Base-by-base conservation (phyloP, 139 green algal species). In the Chlamydomonas sp. region DNA sequence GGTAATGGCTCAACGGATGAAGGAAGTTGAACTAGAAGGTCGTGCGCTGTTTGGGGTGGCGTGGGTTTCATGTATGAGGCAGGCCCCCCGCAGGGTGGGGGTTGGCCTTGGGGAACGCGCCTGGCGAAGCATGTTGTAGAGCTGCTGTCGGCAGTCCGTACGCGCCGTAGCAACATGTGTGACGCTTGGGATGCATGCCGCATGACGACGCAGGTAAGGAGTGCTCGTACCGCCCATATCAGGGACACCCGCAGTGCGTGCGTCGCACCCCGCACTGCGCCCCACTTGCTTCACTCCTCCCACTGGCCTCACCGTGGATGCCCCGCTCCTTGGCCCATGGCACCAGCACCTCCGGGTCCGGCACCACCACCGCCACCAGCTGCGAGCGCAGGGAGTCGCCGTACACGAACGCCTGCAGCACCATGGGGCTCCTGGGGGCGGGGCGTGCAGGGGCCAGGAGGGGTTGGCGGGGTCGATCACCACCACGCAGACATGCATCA, bases 361-460 rank as follows among this genome's bases (percentile, higher is more conserved):
- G 97, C 63, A 99, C 96, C 58, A 98, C 95, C 6, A 99, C 79
- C 0, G 95, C 96, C 69, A 99, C 97, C 78, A 99, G 93, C 88
- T 97, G 91, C 10, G 92, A 78, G 86, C 92, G 83, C 61, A 98
- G 91, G 62, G 91, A 96, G 93, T 99, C 95, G 57, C 97, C 97
- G 86, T 98, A 98, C 74, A 99, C 97, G 92, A 98, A 99, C 0
- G 88, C 88, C 91, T 98, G 96, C 62, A 92, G 77, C 14, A 99
- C 92, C 77, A 98, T 87, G 0, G 95, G 92, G 87, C 92, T 94
- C 87, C 91, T 93, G 91, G 59, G 75, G 49, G 61, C 20, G 72
- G 5, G 73, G 61, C 3, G 60, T 58, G 20, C 10, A 49, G 68
- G 63, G 4, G 58, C 4, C 58, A 1, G 76, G 5, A 8, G 49